Evolutionary conservation across 2,329 filamentous ascomycete species (phyloP).

Genomic region (Aspergillus piperis): DNA sequence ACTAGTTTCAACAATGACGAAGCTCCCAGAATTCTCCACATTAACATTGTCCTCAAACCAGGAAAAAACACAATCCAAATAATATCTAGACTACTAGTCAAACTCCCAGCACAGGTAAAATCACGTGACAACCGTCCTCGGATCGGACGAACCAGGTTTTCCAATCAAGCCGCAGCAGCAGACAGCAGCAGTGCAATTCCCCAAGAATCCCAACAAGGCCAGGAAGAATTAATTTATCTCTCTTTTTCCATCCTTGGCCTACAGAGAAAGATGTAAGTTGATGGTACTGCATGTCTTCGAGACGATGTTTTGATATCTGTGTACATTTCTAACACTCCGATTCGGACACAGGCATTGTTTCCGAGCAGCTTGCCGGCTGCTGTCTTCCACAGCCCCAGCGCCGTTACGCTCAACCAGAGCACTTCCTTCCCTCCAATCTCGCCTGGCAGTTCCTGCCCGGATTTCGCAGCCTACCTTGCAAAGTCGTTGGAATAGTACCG

Average conservation of each 20-base stretch:
- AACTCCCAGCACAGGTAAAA: background rate
- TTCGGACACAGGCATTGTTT: conserved; percentile 54
- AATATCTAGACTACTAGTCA: no score
- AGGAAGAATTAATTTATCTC: background rate
- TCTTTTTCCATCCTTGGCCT: no score
- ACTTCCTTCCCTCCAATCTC: conserved; percentile 35
- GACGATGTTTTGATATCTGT: background rate
- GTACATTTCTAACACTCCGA: background rate
- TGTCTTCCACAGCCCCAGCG: conserved; percentile 49
- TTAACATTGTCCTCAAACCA: no score
- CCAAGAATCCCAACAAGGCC: background rate
- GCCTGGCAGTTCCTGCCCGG: conserved; percentile 40
- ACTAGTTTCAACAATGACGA: no score
- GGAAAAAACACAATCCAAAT: no score
- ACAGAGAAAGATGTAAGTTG: conserved; percentile 1
- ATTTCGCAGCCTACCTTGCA: conserved; percentile 45
- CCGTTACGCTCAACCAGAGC: conserved; percentile 46
- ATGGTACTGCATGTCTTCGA: background rate
- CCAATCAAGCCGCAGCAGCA: background rate
- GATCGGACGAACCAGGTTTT: background rate
- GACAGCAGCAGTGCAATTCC: background rate
- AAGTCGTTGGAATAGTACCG: conserved; percentile 30
- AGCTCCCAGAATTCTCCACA: no score
- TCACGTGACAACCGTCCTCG: background rate
- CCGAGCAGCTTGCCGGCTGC: conserved; percentile 58